Conservation (phyloP, 1,284 basidiomycete species). For the Apiotrichum siamense region DNA sequence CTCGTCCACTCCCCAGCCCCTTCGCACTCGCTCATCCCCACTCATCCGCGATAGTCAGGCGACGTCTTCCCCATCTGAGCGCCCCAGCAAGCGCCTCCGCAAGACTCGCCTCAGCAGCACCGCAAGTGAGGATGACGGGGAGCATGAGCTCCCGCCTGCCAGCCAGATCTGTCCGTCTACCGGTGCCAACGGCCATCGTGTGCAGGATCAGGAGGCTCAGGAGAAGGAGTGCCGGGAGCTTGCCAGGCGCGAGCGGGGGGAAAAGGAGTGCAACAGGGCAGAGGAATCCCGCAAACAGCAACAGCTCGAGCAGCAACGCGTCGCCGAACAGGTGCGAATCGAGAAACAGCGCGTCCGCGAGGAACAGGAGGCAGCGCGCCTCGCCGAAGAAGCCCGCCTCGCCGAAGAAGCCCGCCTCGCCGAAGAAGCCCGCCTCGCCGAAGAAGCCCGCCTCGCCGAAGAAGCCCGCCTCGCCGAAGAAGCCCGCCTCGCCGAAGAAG, state of each 20-base stretch:
- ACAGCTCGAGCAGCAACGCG: slow-evolving; percentile 4
- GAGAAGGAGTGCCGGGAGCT: background rate
- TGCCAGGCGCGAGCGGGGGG: background rate
- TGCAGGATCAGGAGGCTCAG: background rate
- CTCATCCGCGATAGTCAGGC: slow-evolving; percentile 8
- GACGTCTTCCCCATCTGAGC: too few relatives aligned
- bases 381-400: background rate
- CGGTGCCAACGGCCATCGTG: too few relatives aligned
- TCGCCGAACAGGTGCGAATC: slow-evolving; percentile 10
- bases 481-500: background rate
- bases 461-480: background rate
- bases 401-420: background rate
- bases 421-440: background rate
- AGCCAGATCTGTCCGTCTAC: too few relatives aligned
- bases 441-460: background rate
- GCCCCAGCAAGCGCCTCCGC: too few relatives aligned
- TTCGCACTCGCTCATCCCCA: slow-evolving; percentile 6
- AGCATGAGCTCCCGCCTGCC: too few relatives aligned
- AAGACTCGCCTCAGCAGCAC: too few relatives aligned
- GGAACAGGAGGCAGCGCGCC: background rate
- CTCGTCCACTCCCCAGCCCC: background rate
- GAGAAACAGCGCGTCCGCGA: background rate
- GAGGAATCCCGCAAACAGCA: too few relatives aligned
- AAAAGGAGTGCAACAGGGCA: too few relatives aligned
- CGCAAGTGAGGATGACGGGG: too few relatives aligned